A percentile compares a stretch with the other conserved stretches of the same genome.
phyloP scores from a whole-genome alignment of 768 basidiomycete genomes.

The Zangia roseola region DNA sequence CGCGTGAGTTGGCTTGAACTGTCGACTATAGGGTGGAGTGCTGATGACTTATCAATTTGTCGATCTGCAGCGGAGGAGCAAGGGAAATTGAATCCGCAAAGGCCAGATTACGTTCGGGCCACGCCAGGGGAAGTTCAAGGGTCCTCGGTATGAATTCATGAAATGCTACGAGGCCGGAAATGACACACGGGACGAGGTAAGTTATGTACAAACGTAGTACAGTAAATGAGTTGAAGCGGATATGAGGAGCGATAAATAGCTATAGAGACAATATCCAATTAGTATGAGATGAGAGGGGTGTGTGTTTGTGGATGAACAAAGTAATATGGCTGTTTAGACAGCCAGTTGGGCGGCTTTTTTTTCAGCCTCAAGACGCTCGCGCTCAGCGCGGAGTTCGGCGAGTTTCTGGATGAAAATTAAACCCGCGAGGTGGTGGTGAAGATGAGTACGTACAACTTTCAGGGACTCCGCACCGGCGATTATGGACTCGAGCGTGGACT shows the following conservation, averaged over 20 bases:
- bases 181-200: neutral
- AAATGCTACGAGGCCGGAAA: neutral
- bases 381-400: slow-evolving; percentile 25
- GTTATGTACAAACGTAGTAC: neutral
- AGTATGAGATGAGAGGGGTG: slow-evolving; percentile 13
- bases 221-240: neutral
- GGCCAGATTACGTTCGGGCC: slow-evolving; percentile 55
- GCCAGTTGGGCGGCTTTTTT: slow-evolving; percentile 28
- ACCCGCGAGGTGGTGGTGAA: neutral
- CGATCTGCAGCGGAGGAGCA: slow-evolving; percentile 63
- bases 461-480: slow-evolving; percentile 55
- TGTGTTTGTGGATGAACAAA: slow-evolving; percentile 18
- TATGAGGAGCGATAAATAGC: neutral
- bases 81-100: slow-evolving; percentile 57
- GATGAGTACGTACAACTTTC: slow-evolving; percentile 48
- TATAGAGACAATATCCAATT: slow-evolving; percentile 33
- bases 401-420: slow-evolving; percentile 31
- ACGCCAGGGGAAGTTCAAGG: slow-evolving; percentile 18
- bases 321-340: slow-evolving; percentile 26
- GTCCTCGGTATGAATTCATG: neutral
- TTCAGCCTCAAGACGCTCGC: slow-evolving; percentile 47
- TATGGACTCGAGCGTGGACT: slow-evolving; percentile 63
- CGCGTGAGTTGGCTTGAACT: slow-evolving; percentile 54
- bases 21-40: neutral
- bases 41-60: slow-evolving; percentile 2